These are phyloP conservation scores for Boletus rubroflammeus DNA, from an alignment of 768 basidiomycete species.

Conservation along the genomic window DNA sequence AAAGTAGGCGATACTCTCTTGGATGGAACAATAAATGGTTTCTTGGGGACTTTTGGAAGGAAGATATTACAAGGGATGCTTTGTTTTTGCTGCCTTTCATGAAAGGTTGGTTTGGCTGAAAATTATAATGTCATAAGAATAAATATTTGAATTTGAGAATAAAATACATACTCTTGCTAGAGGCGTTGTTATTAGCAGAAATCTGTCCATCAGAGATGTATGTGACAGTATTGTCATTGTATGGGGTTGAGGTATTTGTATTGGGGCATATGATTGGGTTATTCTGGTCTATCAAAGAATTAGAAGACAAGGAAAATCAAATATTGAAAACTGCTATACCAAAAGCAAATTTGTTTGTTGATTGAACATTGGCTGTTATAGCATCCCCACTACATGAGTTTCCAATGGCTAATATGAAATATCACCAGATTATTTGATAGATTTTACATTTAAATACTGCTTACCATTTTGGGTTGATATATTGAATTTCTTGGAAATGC, in stretches of 20 bases:
- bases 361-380: too few relatives aligned
- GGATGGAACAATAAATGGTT: background rate
- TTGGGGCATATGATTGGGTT: background rate
- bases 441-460: background rate
- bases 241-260: background rate
- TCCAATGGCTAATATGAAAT: background rate
- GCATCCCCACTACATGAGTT: background rate
- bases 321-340: background rate
- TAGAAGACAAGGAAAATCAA: background rate
- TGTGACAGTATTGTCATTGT: too few relatives aligned
- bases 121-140: background rate
- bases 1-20: background rate
- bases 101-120: background rate
- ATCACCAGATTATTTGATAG: fast-evolving
- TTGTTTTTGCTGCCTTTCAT: background rate
- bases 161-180: background rate
- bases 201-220: too few relatives aligned
- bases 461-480: background rate
- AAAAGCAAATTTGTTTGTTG: fast-evolving
- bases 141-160: background rate
- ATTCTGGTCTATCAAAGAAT: background rate
- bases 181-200: too few relatives aligned
- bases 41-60: background rate
- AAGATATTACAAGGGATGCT: background rate
- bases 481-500: background rate